Conservation (phyloP, 2,329 filamentous ascomycete species). For the Waltergamsia citrina region DNA sequence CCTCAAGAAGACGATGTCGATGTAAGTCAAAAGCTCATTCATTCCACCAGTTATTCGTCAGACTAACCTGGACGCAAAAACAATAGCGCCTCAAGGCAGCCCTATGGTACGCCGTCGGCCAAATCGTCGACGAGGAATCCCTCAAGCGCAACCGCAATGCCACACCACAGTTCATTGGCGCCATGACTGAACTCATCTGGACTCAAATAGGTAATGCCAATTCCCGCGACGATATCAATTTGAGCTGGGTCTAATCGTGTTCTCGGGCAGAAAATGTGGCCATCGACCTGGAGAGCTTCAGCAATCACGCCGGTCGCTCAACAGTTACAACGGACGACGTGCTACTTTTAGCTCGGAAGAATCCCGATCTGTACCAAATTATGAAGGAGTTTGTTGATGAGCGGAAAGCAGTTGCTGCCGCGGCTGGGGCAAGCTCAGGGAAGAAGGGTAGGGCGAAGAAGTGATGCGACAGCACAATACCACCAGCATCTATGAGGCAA, state of each 20-base stretch:
- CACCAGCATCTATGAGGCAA: too few relatives aligned
- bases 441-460: constrained; percentile 15
- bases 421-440: constrained; percentile 11
- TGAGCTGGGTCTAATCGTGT: not conserved
- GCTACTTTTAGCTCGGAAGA: constrained; percentile 74
- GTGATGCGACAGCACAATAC: too few relatives aligned
- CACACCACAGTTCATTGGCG: constrained; percentile 84
- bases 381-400: constrained; percentile 60
- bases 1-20: constrained; percentile 23
- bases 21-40: constrained; percentile 10
- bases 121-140: constrained; percentile 81
- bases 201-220: constrained; percentile 60
- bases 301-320: constrained; percentile 69
- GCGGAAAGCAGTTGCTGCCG: constrained; percentile 38
- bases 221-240: not conserved
- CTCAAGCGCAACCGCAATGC: constrained; percentile 58
- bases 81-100: constrained; percentile 70
- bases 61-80: not conserved
- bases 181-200: constrained; percentile 80
- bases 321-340: constrained; percentile 83
- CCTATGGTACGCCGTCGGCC: constrained; percentile 75
- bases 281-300: constrained; percentile 45
- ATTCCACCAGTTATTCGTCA: not conserved
- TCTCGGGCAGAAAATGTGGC: constrained; percentile 44
- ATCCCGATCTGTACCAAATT: constrained; percentile 72